Conservation (phyloP, 2,329 filamentous ascomycete species). For the Aspergillus aculeatus region DNA sequence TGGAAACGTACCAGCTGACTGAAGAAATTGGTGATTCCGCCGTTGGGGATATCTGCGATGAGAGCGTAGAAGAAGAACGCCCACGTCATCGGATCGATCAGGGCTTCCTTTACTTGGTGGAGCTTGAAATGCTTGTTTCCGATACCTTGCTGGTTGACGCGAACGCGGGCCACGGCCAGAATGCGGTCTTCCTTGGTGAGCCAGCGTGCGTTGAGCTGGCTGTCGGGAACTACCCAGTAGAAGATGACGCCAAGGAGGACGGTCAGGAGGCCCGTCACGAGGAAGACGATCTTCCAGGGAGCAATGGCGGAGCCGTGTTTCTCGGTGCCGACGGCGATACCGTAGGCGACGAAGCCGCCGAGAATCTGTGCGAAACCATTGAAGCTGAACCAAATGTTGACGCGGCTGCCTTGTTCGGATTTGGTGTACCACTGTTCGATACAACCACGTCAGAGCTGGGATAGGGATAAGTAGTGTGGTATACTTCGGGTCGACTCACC, state of each 20-base stretch:
- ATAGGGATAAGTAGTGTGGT: neutral
- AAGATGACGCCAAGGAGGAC: slow-evolving; percentile 50
- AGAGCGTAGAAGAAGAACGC: slow-evolving; percentile 59
- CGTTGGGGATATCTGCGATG: slow-evolving; percentile 58
- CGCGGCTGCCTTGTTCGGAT: slow-evolving; percentile 62
- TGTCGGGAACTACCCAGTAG: slow-evolving; percentile 57
- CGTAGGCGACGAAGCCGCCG: slow-evolving; percentile 63
- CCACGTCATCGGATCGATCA: slow-evolving; percentile 60
- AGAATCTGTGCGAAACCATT: slow-evolving; percentile 65
- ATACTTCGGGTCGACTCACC: slow-evolving; percentile 21
- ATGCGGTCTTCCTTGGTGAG: slow-evolving; percentile 65
- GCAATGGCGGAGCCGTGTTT: slow-evolving; percentile 58
- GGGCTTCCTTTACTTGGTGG: slow-evolving; percentile 62
- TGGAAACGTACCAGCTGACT: slow-evolving; percentile 48
- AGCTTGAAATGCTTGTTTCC: slow-evolving; percentile 68
- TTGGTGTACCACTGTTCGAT: slow-evolving; percentile 66
- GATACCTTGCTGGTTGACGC: slow-evolving; percentile 73
- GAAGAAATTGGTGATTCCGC: slow-evolving; percentile 62
- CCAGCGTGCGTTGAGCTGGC: slow-evolving; percentile 60
- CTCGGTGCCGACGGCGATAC: slow-evolving; percentile 57
- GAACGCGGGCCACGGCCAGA: slow-evolving; percentile 68
- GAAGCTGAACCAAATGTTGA: slow-evolving; percentile 68
- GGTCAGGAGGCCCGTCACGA: slow-evolving; percentile 55
- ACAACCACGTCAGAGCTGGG: neutral
- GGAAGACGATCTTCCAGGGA: slow-evolving; percentile 65